A percentile compares a stretch with the other conserved stretches of the same genome.
Evolutionary conservation across 2,329 filamentous ascomycete genomes (phyloP).

Genomic region (Berkeleyomyces basicola): DNA sequence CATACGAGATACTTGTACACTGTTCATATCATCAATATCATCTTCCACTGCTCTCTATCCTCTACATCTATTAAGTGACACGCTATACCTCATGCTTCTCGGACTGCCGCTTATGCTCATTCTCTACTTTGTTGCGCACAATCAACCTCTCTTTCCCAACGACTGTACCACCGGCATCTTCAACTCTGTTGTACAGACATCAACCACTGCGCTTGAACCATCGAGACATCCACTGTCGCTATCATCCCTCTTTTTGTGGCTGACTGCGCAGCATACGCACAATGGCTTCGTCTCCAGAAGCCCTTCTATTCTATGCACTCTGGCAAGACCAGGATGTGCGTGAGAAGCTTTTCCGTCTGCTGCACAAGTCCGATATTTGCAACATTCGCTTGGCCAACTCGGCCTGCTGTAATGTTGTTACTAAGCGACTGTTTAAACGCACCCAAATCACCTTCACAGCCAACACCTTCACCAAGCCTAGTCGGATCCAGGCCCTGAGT

Average conservation of each 20-base stretch:
- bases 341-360: conserved; percentile 31
- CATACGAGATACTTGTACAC: neutral
- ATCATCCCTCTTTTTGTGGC: conserved; percentile 12
- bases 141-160: neutral
- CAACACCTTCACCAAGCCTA: conserved; percentile 58
- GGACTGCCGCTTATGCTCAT: conserved; percentile 4
- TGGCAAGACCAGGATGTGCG: conserved; percentile 36
- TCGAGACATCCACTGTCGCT: neutral
- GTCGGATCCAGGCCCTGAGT: conserved; percentile 55
- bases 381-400: conserved; percentile 50
- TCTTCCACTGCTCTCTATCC: neutral
- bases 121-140: conserved; percentile 4
- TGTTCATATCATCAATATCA: neutral
- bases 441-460: conserved; percentile 54
- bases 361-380: conserved; percentile 37
- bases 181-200: neutral
- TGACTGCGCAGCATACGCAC: conserved; percentile 8
- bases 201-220: neutral
- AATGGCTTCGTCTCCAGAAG: conserved; percentile 14
- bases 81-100: conserved; percentile 2
- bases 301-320: conserved; percentile 36
- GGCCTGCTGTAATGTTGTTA: conserved; percentile 53
- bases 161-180: neutral
- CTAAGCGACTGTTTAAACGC: conserved; percentile 51
- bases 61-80: neutral